Conservation (phyloP, 805 yeast species). For the Ogataea corticis region DNA sequence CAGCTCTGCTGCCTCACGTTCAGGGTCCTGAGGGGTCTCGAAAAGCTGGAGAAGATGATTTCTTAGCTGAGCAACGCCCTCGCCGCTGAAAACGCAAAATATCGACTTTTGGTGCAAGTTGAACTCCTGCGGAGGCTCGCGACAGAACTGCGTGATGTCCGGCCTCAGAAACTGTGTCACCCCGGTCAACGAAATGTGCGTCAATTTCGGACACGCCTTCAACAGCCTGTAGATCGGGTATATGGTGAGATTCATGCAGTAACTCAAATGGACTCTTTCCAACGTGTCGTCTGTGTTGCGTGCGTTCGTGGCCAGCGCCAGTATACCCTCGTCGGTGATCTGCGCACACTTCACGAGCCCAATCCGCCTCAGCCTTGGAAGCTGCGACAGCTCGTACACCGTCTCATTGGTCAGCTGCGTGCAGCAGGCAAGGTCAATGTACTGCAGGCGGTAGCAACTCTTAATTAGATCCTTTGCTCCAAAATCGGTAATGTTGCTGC, state of each 20-base stretch:
- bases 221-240: constrained; percentile 76
- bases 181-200: constrained; percentile 91
- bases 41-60: constrained; percentile 52
- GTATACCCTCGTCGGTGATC: constrained; percentile 82
- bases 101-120: constrained; percentile 79
- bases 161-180: constrained; percentile 83
- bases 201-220: constrained; percentile 78
- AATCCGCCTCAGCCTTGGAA: constrained; percentile 82
- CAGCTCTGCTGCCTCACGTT: constrained; percentile 33
- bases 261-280: constrained; percentile 91
- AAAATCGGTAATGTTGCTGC: constrained; percentile 83
- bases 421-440: constrained; percentile 95
- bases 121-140: constrained; percentile 91
- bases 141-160: constrained; percentile 83
- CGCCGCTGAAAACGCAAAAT: constrained; percentile 93
- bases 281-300: constrained; percentile 70
- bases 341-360: constrained; percentile 90
- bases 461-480: constrained; percentile 78
- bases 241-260: constrained; percentile 78
- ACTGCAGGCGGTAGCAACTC: constrained; percentile 81
- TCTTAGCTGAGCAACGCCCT: constrained; percentile 77
- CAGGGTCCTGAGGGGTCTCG: constrained; percentile 34
- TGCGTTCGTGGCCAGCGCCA: constrained; percentile 55
- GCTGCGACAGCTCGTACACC: constrained; percentile 68
- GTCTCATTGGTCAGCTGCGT: constrained; percentile 83